Evolutionary conservation across 495 filamentous ascomycete species (phyloP).

Genomic region (Podospora pseudocomata): DNA sequence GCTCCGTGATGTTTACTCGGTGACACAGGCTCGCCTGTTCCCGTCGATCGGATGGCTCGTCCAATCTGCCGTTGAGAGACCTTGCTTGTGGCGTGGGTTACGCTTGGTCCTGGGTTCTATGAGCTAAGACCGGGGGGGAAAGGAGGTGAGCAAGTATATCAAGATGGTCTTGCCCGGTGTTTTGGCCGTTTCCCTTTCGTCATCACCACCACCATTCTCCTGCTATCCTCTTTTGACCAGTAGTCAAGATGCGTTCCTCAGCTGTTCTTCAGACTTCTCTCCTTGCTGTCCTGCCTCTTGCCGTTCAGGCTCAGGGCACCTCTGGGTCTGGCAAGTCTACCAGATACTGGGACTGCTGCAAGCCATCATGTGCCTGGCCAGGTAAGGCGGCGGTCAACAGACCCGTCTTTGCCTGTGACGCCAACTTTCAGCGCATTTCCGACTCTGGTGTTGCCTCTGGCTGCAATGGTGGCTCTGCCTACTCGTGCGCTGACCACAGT

Average conservation of each 20-base stretch:
- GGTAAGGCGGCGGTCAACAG: constrained; percentile 48
- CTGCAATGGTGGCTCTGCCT: constrained; percentile 47
- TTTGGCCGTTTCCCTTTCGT: neutral
- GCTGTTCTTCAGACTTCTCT: constrained; percentile 21
- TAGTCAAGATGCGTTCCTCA: constrained; percentile 25
- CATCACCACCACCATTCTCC: neutral
- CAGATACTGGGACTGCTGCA: constrained; percentile 61
- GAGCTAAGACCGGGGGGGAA: neutral
- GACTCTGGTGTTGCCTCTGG: constrained; percentile 30
- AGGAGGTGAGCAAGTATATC: neutral
- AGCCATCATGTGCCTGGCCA: constrained; percentile 56
- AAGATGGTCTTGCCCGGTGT: neutral
- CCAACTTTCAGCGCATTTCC: constrained; percentile 43
- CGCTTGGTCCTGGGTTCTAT: neutral
- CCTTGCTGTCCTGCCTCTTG: constrained; percentile 25
- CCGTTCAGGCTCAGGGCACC: constrained; percentile 21
- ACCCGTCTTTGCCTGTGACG: constrained; percentile 51
- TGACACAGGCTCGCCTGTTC: constrained; percentile 6
- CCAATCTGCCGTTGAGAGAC: constrained; percentile 1
- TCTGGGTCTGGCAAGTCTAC: constrained; percentile 19
- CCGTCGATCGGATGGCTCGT: neutral
- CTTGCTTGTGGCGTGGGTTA: neutral
- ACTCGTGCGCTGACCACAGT: constrained; percentile 50
- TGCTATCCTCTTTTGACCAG: neutral
- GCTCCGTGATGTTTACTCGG: constrained; percentile 15